Evolutionary conservation across 768 basidiomycete genomes (phyloP), one percentile per base, ranked within the genome.

Genomic region (Hysterangium stoloniferum): DNA sequence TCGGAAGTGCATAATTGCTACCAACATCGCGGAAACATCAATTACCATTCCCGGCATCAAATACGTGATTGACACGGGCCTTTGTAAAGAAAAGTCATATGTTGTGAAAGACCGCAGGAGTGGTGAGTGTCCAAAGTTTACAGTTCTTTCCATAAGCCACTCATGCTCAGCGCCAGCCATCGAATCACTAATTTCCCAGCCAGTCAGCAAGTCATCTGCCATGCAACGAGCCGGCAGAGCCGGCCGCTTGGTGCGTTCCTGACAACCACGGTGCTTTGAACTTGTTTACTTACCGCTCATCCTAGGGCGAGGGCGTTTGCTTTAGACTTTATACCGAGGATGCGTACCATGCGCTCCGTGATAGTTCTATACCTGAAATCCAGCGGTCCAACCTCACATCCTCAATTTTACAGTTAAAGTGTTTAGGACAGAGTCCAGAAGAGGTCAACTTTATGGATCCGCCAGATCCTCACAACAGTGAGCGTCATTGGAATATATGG

Each of bases 11-110:
- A 91, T 99, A 55, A 72, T 99, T 33, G 86, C 96, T 1, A 99
- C 96, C 15, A 99, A 98, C 66, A 94, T 99, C 52, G 96, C 96
- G 9, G 96, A 99, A 66, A 98, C 96, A 0, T 90, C 87, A 11
- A 91, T 99, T 62, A 98, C 96, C 12, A 96, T 99, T 61, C 92
- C 94, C 3, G 93, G 93, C 0, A 83, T 99, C 51, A 85, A 80
- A 59, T 98, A 89, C 64, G 94, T 99, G 6, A 88, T 99, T 33
- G 96, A 99, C 66, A 86, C 91, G 0, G 96, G 96, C 1, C 86
- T 93, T 64, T 89, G 86, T 61, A 99, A 98, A 65, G 94, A 97
- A 69, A 96, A 95, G 67, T 76, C 84, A 53, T 93, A 84, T 62
- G 64, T 95, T 19, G 79, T 83, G 9, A 73, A 75, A 61, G 69